Evolutionary conservation across 495 filamentous ascomycete genomes (phyloP), one percentile per base, ranked within the genome.

Genomic region (Podospora appendiculata): DNA sequence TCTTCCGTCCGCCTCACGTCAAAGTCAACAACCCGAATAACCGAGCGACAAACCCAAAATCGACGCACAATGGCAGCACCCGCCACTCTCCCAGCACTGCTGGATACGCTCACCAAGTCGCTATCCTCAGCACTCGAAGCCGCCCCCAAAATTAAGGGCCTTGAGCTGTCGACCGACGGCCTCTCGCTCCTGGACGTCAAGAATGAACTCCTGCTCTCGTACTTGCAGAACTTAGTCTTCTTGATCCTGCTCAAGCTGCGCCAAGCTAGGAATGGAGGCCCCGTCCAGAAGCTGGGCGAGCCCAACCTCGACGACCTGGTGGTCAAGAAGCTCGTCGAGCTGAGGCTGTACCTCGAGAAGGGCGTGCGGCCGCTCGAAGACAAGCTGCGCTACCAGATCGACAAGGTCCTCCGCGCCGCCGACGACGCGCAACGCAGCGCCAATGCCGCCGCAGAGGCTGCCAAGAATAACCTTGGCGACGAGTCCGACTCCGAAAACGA

Each of bases 171-270:
- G 8, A 76, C 83, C 58, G 83, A 95, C 55, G 92, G 92, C 55
- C 91, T 98, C 46, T 96, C 93, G 2, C 84, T 98, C 6, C 83
- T 98, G 61, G 89, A 96, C 63, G 80, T 86, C 48, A 98, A 98
- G 67, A 95, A 89, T 74, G 94, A 98, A 55, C 79, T 97, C 14
- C 81, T 98, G 12, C 86, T 98, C 41, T 90, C 94, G 1, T 98
- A 98, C 71, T 74, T 97, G 0, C 94, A 97, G 59, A 91, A 96
- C 59, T 80, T 96, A 5, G 88, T 92, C 33, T 95, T 96, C 58
- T 72, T 97, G 45, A 85, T 94, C 38, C 70, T 96, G 3, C 68
- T 91, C 41, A 93, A 95, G 66, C 65, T 96, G 14, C 80, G 88
- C 14, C 79, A 83, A 59, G 63, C 75, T 1, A 73, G 72, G 47